Percentiles rank a stretch among this genome's conserved stretches.
These are phyloP conservation scores for Buddleja alternifolia DNA, from an alignment of 257 asterid genomes.

Conservation along the genomic window DNA sequence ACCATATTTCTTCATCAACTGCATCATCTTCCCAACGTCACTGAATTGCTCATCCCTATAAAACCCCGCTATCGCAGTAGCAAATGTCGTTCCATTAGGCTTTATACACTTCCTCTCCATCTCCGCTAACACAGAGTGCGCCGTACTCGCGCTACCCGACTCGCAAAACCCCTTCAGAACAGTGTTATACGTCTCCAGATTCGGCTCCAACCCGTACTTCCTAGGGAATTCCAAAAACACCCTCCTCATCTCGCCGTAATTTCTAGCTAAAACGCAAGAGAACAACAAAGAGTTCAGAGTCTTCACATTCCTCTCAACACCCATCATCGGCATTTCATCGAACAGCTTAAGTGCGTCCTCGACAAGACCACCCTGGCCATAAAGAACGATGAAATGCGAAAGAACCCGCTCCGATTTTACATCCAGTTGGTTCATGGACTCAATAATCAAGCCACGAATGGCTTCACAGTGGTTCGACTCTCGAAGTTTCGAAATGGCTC, in stretches of 20 bases:
- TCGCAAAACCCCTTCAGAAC: slow-evolving; percentile 71
- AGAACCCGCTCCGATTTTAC: slow-evolving; percentile 48
- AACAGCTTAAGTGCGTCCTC: slow-evolving; percentile 62
- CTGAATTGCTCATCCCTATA: slow-evolving; percentile 62
- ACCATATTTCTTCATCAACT: slow-evolving; percentile 59
- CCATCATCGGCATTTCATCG: slow-evolving; percentile 63
- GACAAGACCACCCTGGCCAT: slow-evolving; percentile 72
- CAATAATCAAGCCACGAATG: slow-evolving; percentile 60
- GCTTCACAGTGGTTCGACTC: slow-evolving; percentile 49
- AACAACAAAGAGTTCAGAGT: slow-evolving; percentile 67
- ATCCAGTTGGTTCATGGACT: slow-evolving; percentile 48
- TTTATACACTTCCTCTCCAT: slow-evolving; percentile 67
- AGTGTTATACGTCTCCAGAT: slow-evolving; percentile 72
- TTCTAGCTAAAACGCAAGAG: slow-evolving; percentile 63
- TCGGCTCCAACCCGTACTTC: slow-evolving; percentile 55
- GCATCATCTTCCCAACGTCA: slow-evolving; percentile 69
- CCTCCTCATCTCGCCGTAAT: slow-evolving; percentile 62
- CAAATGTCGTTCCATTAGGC: slow-evolving; percentile 59
- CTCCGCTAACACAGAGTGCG: slow-evolving; percentile 68
- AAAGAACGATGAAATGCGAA: slow-evolving; percentile 64
- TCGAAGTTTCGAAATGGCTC: slow-evolving; percentile 58
- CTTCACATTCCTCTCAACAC: slow-evolving; percentile 49
- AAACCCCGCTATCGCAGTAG: slow-evolving; percentile 62
- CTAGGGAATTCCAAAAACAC: slow-evolving; percentile 65
- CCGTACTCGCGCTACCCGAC: slow-evolving; percentile 58